Conservation (phyloP, 805 yeast genomes). For the Yarrowia osloensis region DNA sequence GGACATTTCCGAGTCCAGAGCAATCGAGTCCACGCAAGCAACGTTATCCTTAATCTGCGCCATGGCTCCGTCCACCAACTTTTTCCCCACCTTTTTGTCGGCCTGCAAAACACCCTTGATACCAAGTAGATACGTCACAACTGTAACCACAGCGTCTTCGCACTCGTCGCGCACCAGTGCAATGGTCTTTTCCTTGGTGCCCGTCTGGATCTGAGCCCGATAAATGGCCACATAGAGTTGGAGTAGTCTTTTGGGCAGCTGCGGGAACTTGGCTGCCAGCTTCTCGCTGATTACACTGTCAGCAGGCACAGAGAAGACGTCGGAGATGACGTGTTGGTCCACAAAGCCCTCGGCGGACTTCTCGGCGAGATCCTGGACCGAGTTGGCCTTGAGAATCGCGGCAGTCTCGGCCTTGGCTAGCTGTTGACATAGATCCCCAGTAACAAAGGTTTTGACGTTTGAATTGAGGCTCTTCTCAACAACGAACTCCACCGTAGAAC, state of each 20-base stretch:
- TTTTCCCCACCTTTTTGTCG: conserved; percentile 28
- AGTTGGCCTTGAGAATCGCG: not conserved
- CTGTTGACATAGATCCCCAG: not conserved
- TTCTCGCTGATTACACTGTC: conserved; percentile 7
- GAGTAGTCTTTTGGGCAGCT: conserved; percentile 14
- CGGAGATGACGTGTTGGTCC: conserved; percentile 24
- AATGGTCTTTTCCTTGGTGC: conserved; percentile 16
- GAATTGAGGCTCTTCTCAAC: conserved; percentile 11
- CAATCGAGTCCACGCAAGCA: conserved; percentile 14
- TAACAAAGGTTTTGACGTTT: not conserved
- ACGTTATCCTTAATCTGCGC: conserved; percentile 28
- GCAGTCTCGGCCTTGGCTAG: conserved; percentile 8
- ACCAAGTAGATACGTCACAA: conserved; percentile 9
- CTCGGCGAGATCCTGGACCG: conserved; percentile 8
- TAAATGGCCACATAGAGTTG: conserved; percentile 20
- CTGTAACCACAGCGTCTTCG: not conserved
- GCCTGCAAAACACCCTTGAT: conserved; percentile 9
- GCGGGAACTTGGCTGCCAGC: conserved; percentile 11
- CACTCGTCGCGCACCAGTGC: conserved; percentile 5
- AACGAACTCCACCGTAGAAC: conserved; percentile 7
- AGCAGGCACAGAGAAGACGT: conserved; percentile 5
- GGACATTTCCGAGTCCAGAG: conserved; percentile 30
- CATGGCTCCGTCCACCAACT: conserved; percentile 25
- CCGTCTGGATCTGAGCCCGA: not conserved
- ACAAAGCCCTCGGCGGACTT: conserved; percentile 28